A percentile compares a stretch with the other conserved stretches of the same genome.
phyloP scores from a whole-genome alignment of 2,329 filamentous ascomycete species.

The Aspergillus terreus region DNA sequence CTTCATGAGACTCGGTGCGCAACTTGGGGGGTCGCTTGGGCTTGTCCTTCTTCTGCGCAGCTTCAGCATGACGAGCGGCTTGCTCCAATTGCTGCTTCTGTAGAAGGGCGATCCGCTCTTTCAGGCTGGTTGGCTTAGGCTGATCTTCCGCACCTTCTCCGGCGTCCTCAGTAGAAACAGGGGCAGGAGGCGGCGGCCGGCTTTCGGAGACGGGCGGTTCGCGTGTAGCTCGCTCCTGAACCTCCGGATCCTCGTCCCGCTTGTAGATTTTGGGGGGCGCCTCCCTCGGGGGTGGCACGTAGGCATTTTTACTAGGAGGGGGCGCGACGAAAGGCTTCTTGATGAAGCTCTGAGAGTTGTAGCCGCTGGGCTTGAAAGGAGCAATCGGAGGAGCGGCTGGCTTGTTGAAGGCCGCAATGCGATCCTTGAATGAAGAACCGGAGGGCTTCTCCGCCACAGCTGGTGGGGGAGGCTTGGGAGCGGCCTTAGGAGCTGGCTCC shows the following conservation, averaged over 20 bases:
- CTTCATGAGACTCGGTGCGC: constrained; percentile 46
- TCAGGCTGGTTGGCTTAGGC: constrained; percentile 87
- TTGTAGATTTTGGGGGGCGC: constrained; percentile 74
- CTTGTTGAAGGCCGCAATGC: constrained; percentile 97
- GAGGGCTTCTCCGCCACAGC: constrained; percentile 67
- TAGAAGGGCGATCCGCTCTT: constrained; percentile 89
- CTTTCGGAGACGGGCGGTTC: constrained; percentile 34
- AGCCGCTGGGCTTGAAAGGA: constrained; percentile 78
- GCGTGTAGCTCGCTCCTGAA: constrained; percentile 29
- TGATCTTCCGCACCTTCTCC: constrained; percentile 65
- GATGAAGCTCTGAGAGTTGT: constrained; percentile 66
- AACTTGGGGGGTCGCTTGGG: constrained; percentile 73
- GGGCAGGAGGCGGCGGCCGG: constrained; percentile 9
- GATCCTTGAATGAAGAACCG: constrained; percentile 80
- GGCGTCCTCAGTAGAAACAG: constrained; percentile 40
- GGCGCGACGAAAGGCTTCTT: constrained; percentile 97
- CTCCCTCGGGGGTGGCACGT: constrained; percentile 71
- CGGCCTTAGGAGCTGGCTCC: constrained; percentile 39
- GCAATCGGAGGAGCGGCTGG: constrained; percentile 76
- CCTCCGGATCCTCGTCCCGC: constrained; percentile 75
- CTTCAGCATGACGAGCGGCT: constrained; percentile 75
- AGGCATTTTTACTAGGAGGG: constrained; percentile 88
- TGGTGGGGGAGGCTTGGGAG: constrained; percentile 61
- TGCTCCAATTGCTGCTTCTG: constrained; percentile 94
- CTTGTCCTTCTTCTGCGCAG: constrained; percentile 78